Percentiles rank a stretch among this genome's conserved stretches.
These are phyloP conservation scores for Gautieria morchelliformis DNA, from an alignment of 768 basidiomycete genomes.

Conservation along the genomic window DNA sequence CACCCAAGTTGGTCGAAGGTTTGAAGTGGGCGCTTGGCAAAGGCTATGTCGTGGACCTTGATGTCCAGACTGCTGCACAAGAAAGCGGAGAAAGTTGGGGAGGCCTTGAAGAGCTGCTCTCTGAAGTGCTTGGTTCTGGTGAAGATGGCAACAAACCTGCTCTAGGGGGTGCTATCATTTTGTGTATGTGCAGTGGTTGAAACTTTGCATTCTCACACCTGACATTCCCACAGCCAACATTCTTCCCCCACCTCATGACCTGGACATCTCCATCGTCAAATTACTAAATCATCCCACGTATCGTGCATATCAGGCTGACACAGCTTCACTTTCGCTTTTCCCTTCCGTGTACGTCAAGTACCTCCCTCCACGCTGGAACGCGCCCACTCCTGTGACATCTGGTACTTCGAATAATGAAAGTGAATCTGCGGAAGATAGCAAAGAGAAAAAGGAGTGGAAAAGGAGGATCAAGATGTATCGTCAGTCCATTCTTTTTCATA, in stretches of 20 bases:
- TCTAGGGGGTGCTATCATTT: conserved; percentile 44
- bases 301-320: conserved; percentile 59
- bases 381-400: conserved; percentile 40
- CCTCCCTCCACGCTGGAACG: conserved; percentile 67
- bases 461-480: conserved; percentile 20
- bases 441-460: conserved; percentile 45
- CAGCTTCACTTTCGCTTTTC: conserved; percentile 64
- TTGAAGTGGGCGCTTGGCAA: conserved; percentile 58
- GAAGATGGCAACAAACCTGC: conserved; percentile 13
- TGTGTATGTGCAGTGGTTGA: conserved; percentile 39
- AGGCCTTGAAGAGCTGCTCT: conserved; percentile 59
- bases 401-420: conserved; percentile 23
- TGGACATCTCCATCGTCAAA: conserved; percentile 63
- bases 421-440: conserved; percentile 22
- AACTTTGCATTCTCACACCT: neutral
- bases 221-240: conserved; percentile 47
- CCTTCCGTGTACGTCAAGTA: conserved; percentile 67
- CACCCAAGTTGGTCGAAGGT: conserved; percentile 41
- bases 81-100: conserved; percentile 48
- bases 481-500: conserved; percentile 9
- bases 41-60: conserved; percentile 60
- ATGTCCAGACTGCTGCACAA: conserved; percentile 47
- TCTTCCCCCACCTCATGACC: conserved; percentile 69
- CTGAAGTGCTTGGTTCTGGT: conserved; percentile 41
- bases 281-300: conserved; percentile 73